Base-by-base conservation (phyloP, 768 basidiomycete species). In the Tylopilus subfusipes region DNA sequence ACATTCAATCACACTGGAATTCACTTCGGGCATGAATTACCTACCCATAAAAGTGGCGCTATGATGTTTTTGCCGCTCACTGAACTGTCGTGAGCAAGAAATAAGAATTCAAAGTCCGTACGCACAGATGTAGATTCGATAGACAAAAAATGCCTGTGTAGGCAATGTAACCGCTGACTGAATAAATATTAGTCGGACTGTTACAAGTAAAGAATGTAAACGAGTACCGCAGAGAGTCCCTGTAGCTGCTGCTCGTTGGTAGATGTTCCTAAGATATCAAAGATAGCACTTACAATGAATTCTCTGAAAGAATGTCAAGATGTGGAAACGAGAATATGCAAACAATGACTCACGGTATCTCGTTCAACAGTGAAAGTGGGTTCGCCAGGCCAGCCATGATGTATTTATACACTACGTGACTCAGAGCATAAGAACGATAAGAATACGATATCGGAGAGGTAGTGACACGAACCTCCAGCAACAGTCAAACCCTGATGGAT, bases 101-200 rank as follows among this genome's bases (percentile, higher is more conserved):
- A 7, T n/a, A 29, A 3, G 6, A 29, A 14, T n/a, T 4, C 4
- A 7, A 46, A 6, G 18, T 12, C 21, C 1, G 4, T 3, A 47
- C 54, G 11, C 29, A 58, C 54, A 27, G 3, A 40, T 10, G 18
- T 52, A 58, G 7, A 63, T 40, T 25, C 61, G 42, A 34, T 60
- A 9, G 3, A 63, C 33, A 11, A 60, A 56, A 22, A 48, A 53
- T 2, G 27, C 49, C 6, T 63, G 54, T 0, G 42, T 25, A 7
- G 21, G 25, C 8, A 33, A 1, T 30, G 51, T 38, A 42, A 53
- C 38, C 0, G 40, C 3, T 5, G 2, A 5, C 61, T 63, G 42
- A 8, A 40, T 21, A 22, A 2, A 16, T 13, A 43, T 60, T 0
- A 52, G 30, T n/a, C 19, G 2, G 5, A 13, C 34, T 12, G 0